Percentiles rank a stretch among this genome's conserved stretches.
Evolutionary conservation across 768 basidiomycete genomes (phyloP).

Genomic region (Termitomyces sp.): DNA sequence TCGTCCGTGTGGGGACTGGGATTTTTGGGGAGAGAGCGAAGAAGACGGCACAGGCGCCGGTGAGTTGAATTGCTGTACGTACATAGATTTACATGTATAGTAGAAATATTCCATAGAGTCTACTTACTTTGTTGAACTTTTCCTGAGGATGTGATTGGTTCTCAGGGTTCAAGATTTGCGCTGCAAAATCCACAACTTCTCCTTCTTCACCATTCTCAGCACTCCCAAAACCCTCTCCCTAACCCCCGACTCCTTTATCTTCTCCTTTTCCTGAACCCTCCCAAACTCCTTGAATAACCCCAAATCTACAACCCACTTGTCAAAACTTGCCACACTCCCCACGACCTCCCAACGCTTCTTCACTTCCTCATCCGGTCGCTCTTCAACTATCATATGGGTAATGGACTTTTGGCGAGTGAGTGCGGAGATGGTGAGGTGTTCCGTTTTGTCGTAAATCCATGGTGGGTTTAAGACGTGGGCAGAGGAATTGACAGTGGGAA

Average conservation of each 20-base stretch:
- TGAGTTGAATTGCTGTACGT: background rate
- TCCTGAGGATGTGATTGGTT: background rate
- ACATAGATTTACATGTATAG: background rate
- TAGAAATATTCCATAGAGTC: background rate
- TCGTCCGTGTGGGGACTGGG: constrained; percentile 87
- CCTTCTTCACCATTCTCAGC: constrained; percentile 32
- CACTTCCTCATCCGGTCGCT: constrained; percentile 21
- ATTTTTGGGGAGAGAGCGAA: constrained; percentile 77
- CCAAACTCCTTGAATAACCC: constrained; percentile 14
- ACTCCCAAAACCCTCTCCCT: constrained; percentile 19
- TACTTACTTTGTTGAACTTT: no score
- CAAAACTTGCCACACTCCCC: constrained; percentile 28
- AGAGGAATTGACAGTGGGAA: constrained; percentile 5
- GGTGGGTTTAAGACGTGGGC: background rate
- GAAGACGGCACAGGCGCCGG: constrained; percentile 29
- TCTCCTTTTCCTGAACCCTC: background rate
- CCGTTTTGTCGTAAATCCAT: constrained; percentile 86
- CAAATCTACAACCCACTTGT: constrained; percentile 28
- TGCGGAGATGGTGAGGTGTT: constrained; percentile 43
- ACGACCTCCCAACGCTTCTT: constrained; percentile 38
- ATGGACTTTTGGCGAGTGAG: constrained; percentile 36
- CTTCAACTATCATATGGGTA: constrained; percentile 65
- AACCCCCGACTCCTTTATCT: constrained; percentile 7
- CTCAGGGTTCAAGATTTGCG: constrained; percentile 15
- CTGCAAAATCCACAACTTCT: constrained; percentile 50